Evolutionary conservation across 2,329 filamentous ascomycete genomes (phyloP), one percentile per base, ranked within the genome.

Genomic region (Fusarium sp.): DNA sequence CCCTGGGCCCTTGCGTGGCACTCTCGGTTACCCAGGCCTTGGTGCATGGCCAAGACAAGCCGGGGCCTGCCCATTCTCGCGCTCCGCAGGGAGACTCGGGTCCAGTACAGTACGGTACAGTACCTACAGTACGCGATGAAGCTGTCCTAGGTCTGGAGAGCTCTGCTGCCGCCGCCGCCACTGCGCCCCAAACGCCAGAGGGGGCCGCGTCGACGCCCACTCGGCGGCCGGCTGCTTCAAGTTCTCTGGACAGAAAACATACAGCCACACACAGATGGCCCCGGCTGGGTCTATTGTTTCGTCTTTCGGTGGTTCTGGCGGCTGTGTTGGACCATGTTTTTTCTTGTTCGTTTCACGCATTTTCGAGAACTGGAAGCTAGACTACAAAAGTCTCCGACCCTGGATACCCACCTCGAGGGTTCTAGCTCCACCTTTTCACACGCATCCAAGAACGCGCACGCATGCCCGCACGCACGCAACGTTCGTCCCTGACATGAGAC

Each of bases 401-500:
- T 40, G 37, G 13, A 23, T 23, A 23, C 18, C 18, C 18, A 23
- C 18, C 18, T 23, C 18, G 4, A 41, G 7, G 39, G 39, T 23
- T 11, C 39, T n/a, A 41, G n/a, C 39, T 41, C 18, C 18, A 28
- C 13, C 11, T 34, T 34, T 34, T 34, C 31, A 34, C 11, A 23
- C 36, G 36, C 50, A 40, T 40, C 28, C 16, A 41, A 30, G 36
- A n/a, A 53, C 34, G 50, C 36, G 13, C 50, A 28, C 36, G 23
- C 50, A 27, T 16, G 31, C 46, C 37, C 31, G 48, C 34, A 37
- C 34, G 47, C 34, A 53, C 50, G 37, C 34, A 53, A 53, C 36
- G 36, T 31, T 53, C 37, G 50, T 53, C 50, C 50, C 50, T 53
- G 50, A 40, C 50, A 53, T 53, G 50, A 53, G 50, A 28, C 27